A percentile compares a stretch with the other conserved stretches of the same genome.
Evolutionary conservation across 2,329 filamentous ascomycete species (phyloP).

Genomic region (Pseudomassariella vexata): DNA sequence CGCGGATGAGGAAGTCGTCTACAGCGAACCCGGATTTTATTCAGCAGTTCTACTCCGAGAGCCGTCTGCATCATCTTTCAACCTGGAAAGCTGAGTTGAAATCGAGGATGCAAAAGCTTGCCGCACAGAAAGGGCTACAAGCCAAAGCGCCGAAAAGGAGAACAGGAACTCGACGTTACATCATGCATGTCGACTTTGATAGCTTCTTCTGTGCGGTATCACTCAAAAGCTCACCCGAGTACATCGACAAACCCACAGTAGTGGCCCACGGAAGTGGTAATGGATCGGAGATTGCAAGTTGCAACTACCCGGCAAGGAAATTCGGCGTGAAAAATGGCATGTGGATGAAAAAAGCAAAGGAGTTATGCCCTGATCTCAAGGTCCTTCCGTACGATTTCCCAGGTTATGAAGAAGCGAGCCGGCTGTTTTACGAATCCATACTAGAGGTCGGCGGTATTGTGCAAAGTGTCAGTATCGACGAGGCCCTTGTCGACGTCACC

Average conservation of each 20-base stretch:
- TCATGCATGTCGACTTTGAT: conserved; percentile 96
- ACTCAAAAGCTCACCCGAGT: conserved; percentile 68
- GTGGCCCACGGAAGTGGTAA: conserved; percentile 82
- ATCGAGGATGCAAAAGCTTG: conserved; percentile 74
- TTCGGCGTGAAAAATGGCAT: conserved; percentile 95
- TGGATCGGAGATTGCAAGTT: conserved; percentile 93
- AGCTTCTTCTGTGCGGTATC: conserved; percentile 97
- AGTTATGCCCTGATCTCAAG: conserved; percentile 79
- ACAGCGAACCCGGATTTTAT: conserved; percentile 91
- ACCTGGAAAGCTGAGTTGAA: conserved; percentile 97
- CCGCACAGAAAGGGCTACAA: conserved; percentile 58
- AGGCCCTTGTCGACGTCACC: conserved; percentile 83
- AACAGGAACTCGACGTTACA: conserved; percentile 66
- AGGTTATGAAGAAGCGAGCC: conserved; percentile 87
- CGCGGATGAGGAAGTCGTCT: conserved; percentile 79
- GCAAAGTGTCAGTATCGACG: conserved; percentile 95
- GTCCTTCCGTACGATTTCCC: conserved; percentile 94
- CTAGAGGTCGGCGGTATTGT: conserved; percentile 74
- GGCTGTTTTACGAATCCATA: conserved; percentile 80
- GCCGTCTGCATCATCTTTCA: conserved; percentile 87
- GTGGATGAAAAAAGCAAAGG: conserved; percentile 94
- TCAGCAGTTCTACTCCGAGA: conserved; percentile 92
- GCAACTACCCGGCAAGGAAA: conserved; percentile 84
- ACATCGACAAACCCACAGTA: conserved; percentile 71
- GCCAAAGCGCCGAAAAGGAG: conserved; percentile 41